A percentile compares a stretch with the other conserved stretches of the same genome.
phyloP scores from a whole-genome alignment of 176 grass and related monocot genomes.

The Chloris gayana region DNA sequence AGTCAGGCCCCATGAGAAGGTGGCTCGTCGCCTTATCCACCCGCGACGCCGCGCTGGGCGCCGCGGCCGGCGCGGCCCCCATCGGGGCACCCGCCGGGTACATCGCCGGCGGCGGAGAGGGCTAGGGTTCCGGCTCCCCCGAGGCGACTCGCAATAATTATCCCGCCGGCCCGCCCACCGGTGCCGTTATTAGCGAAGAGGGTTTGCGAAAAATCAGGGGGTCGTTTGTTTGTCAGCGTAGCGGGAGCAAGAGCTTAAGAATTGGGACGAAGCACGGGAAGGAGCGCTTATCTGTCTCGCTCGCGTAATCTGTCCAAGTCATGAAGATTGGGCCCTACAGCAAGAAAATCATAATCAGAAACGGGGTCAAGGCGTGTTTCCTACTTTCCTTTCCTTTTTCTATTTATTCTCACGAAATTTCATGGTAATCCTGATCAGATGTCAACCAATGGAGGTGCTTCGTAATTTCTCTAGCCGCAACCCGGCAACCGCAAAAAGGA shows the following conservation, averaged over 20 bases:
- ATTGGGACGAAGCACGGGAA: not conserved
- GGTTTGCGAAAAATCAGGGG: slow-evolving; percentile 27
- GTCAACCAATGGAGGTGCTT: not conserved
- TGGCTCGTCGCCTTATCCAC: slow-evolving; percentile 92
- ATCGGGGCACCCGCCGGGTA: slow-evolving; percentile 42
- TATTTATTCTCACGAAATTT: not conserved
- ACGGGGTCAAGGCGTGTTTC: not conserved
- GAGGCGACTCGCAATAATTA: slow-evolving; percentile 14
- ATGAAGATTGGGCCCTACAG: slow-evolving; percentile 16
- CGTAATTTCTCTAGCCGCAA: not conserved
- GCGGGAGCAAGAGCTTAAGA: slow-evolving; percentile 2
- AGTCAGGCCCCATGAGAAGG: slow-evolving; percentile 85
- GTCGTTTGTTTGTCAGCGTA: not conserved
- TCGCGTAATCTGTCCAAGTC: not conserved
- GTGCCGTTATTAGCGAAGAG: slow-evolving; percentile 17
- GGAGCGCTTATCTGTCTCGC: slow-evolving; percentile 11
- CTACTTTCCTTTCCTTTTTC: not conserved
- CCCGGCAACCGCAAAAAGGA: not conserved
- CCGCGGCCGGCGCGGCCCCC: slow-evolving; percentile 28
- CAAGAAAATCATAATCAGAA: not conserved
- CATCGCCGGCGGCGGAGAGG: slow-evolving; percentile 24
- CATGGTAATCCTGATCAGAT: not conserved
- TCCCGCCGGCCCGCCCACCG: not conserved
- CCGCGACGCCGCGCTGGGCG: slow-evolving; percentile 48
- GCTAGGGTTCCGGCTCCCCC: slow-evolving; percentile 41